Conservation (phyloP, 345 rosid genomes). For the Dipteronia dyeriana region DNA sequence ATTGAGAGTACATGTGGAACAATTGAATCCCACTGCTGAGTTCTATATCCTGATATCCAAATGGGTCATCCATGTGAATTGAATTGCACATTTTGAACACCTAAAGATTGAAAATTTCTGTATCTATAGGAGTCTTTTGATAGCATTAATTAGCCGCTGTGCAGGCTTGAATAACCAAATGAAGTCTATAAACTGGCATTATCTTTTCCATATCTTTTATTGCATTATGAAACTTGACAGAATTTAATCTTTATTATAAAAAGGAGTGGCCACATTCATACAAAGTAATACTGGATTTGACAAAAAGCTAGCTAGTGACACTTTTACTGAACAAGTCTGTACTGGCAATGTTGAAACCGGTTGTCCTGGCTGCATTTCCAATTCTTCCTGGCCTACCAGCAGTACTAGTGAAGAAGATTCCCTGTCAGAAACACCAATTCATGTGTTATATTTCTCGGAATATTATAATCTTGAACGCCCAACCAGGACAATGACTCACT, state of each 20-base stretch:
- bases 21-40: background rate
- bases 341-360: constrained; percentile 22
- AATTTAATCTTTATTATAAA: constrained; percentile 1
- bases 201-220: background rate
- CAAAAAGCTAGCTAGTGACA: constrained; percentile 23
- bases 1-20: background rate
- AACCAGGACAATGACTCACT: constrained; percentile 25
- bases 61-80: background rate
- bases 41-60: background rate
- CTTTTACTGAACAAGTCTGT: constrained; percentile 15
- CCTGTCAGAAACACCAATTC: constrained; percentile 26
- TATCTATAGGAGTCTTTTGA: background rate
- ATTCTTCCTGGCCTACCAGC: constrained; percentile 30
- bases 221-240: background rate
- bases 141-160: background rate
- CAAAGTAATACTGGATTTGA: constrained; percentile 14
- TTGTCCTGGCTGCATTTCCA: constrained; percentile 24
- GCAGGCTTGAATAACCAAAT: background rate
- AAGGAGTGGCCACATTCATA: constrained; percentile 26
- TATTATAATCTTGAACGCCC: constrained; percentile 29
- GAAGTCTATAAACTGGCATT: background rate
- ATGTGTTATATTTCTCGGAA: constrained; percentile 25
- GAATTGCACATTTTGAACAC: background rate
- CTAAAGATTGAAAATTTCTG: background rate
- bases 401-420: constrained; percentile 36